Percentiles rank a stretch among this genome's conserved stretches.
These are phyloP conservation scores for Lablab purpureus DNA, from an alignment of 306 rosid species.

Conservation along the genomic window DNA sequence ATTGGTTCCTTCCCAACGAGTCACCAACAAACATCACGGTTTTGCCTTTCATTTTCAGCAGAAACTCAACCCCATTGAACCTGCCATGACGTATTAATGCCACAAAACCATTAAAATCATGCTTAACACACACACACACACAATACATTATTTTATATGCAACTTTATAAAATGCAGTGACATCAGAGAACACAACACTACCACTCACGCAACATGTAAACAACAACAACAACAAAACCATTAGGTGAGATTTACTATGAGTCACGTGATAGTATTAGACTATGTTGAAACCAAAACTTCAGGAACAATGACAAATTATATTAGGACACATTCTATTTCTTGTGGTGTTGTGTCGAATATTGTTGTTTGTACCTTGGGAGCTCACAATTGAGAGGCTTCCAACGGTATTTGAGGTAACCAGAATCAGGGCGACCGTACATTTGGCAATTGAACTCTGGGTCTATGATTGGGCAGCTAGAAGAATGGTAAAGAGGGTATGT, in stretches of 20 bases:
- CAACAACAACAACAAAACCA: background rate
- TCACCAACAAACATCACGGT: conserved; percentile 87
- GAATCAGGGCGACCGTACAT: conserved; percentile 86
- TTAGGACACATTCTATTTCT: background rate
- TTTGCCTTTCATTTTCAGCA: conserved; percentile 72
- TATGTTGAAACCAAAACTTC: background rate
- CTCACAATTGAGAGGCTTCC: conserved; percentile 83
- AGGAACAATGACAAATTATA: background rate
- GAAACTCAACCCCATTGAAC: conserved; percentile 78
- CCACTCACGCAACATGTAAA: no score
- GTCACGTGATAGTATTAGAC: background rate
- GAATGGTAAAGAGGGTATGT: conserved; percentile 72
- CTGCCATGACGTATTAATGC: conserved; percentile 58
- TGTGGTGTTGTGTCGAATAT: background rate
- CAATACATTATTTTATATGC: background rate
- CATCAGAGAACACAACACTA: background rate
- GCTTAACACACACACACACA: background rate
- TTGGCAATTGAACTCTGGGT: conserved; percentile 85
- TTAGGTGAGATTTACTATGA: background rate
- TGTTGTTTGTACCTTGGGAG: conserved; percentile 72
- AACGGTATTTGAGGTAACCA: conserved; percentile 75
- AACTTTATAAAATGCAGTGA: background rate
- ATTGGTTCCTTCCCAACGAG: conserved; percentile 83
- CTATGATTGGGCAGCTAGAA: conserved; percentile 73
- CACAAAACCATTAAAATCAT: conserved; percentile 46